Base-by-base conservation (phyloP, 2,329 filamentous ascomycete genomes). In the Scytalidium sp. region DNA sequence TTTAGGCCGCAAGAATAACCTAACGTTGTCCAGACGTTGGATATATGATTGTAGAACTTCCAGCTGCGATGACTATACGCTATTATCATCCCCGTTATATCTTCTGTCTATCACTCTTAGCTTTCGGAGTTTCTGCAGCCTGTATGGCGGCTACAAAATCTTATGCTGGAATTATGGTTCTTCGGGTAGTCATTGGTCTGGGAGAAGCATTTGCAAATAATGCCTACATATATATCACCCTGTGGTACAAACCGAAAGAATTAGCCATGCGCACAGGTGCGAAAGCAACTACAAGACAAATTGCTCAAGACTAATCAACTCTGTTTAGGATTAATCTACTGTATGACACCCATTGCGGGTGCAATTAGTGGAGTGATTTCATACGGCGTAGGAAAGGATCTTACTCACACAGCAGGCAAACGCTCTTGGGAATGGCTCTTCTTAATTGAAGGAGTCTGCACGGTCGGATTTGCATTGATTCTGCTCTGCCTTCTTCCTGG, bases 221-320 rank as follows among this genome's bases (percentile, higher is more conserved):
- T 27, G 46, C 23, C 1, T 15, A 45, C 10, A 17, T 52, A n/a
- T 54, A 54, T 19, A 45, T 59, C 23, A 48, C 50, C n/a, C 47
- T 56, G 21, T 59, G 58, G 58, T 61, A 61, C 40, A 52, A 50
- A 19, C 43, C 43, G 20, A 44, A 55, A 21, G 50, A 57, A 27
- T 54, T 60, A 11, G 50, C 54, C 6, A 53, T 45, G 5, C 47
- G 60, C 15, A 29, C 25, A 13, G 25, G 25, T 29, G 25, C 25
- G n/a, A n/a, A n/a, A n/a, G n/a, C n/a, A n/a, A n/a, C n/a, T n/a
- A n/a, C n/a, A n/a, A n/a, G n/a, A n/a, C n/a, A n/a, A n/a, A n/a
- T n/a, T n/a, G n/a, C n/a, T n/a, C n/a, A n/a, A n/a, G n/a, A n/a
- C n/a, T n/a, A n/a, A n/a, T n/a, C n/a, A n/a, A n/a, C n/a, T n/a